A percentile compares a stretch with the other conserved stretches of the same genome.
Conservation (phyloP, 129 eudicot species). For the Arctium minus region DNA sequence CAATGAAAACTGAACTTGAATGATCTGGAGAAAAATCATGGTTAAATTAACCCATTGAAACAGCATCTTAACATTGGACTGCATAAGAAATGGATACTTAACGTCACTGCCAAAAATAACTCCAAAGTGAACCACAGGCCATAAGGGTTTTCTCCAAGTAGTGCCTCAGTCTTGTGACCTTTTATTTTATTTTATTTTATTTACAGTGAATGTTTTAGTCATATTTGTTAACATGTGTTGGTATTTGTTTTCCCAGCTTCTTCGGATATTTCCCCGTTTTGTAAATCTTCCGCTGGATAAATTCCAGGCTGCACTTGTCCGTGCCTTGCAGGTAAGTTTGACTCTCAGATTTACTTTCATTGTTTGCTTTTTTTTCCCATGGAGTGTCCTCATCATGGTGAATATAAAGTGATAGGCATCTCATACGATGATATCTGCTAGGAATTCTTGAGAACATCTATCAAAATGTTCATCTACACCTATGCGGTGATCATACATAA, state of each 20-base stretch:
- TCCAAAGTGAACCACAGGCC: too few relatives aligned
- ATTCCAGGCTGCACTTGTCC: slow-evolving; percentile 78
- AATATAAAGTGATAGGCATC: too few relatives aligned
- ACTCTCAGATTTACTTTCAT: neutral
- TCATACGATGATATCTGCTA: too few relatives aligned
- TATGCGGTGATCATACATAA: neutral
- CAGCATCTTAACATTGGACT: too few relatives aligned
- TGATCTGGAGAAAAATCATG: too few relatives aligned
- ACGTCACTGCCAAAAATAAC: too few relatives aligned
- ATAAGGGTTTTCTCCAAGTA: neutral
- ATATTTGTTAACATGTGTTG: slow-evolving; percentile 12
- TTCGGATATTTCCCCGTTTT: slow-evolving; percentile 65
- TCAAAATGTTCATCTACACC: neutral
- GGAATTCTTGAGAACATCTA: neutral
- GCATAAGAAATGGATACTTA: too few relatives aligned
- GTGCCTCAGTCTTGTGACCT: neutral
- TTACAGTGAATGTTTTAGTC: neutral
- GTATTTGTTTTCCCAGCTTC: slow-evolving; percentile 47
- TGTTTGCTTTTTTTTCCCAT: neutral
- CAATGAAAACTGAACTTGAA: too few relatives aligned
- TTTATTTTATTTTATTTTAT: slow-evolving; percentile 2
- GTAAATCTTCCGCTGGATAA: slow-evolving; percentile 74
- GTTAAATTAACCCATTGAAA: too few relatives aligned
- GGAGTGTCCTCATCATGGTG: neutral
- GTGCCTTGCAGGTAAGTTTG: slow-evolving; percentile 62